phyloP scores from a whole-genome alignment of 257 asterid genomes.

The Echites panduratus region DNA sequence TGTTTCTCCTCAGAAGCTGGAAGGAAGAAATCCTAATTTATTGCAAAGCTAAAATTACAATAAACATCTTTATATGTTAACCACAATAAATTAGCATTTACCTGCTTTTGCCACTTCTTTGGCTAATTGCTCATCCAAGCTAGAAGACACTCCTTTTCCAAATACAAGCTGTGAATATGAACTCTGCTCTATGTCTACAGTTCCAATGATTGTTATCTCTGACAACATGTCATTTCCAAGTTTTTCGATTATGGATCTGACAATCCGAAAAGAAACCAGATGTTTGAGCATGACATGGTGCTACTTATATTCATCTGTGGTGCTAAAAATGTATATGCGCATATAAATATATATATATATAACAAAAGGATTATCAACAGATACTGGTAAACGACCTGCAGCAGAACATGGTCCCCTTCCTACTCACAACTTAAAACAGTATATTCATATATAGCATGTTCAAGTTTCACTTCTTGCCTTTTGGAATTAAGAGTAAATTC shows the following conservation, averaged over 20 bases:
- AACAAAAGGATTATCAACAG: slow-evolving; percentile 1
- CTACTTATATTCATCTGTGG: background rate
- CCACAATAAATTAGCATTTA: slow-evolving; percentile 17
- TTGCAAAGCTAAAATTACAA: background rate
- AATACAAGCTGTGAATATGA: slow-evolving; percentile 76
- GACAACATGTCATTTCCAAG: slow-evolving; percentile 67
- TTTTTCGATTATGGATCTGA: slow-evolving; percentile 65
- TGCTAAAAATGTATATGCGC: too few species aligned
- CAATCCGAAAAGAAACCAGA: slow-evolving; percentile 4
- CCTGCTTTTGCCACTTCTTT: slow-evolving; percentile 88
- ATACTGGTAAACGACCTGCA: background rate
- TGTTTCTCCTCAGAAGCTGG: slow-evolving; percentile 85
- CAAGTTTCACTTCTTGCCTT: too few species aligned
- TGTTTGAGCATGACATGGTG: background rate
- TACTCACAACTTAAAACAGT: too few species aligned
- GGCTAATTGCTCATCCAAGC: slow-evolving; percentile 79
- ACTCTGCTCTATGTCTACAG: slow-evolving; percentile 65
- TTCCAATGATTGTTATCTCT: slow-evolving; percentile 57
- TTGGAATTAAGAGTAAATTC: background rate
- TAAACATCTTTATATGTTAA: background rate
- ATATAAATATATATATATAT: background rate
- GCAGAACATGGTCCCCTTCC: background rate
- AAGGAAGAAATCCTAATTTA: background rate
- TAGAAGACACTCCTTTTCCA: slow-evolving; percentile 70
- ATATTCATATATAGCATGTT: too few species aligned